These are phyloP conservation scores for Naganishia randhawae DNA, from an alignment of 768 basidiomycete species.

Conservation along the genomic window DNA sequence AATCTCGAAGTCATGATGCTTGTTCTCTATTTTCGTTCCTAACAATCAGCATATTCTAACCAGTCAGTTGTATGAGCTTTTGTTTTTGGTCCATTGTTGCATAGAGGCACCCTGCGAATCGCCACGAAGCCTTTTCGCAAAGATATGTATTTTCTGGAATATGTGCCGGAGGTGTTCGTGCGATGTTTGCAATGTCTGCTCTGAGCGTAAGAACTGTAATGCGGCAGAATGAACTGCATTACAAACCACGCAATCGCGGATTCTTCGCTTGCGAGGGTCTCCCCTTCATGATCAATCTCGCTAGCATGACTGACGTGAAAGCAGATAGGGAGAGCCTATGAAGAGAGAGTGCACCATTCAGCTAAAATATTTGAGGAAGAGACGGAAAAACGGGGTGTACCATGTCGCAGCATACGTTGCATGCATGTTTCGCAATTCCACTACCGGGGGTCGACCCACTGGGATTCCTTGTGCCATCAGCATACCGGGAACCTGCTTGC, in stretches of 20 bases:
- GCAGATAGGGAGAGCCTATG: slow-evolving; percentile 82
- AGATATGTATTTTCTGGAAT: too few species aligned
- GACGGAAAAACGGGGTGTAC: slow-evolving; percentile 54
- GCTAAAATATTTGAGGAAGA: too few species aligned
- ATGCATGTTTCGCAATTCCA: slow-evolving; percentile 90
- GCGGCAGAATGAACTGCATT: too few species aligned
- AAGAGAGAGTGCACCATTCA: neutral
- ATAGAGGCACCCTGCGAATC: neutral
- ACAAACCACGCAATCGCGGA: slow-evolving; percentile 8
- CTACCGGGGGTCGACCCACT: slow-evolving; percentile 72
- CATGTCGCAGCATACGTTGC: slow-evolving; percentile 92
- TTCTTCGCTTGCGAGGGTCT: slow-evolving; percentile 19
- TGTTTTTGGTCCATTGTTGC: neutral
- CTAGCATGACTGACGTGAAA: slow-evolving; percentile 71
- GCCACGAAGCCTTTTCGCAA: too few species aligned
- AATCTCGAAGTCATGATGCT: neutral
- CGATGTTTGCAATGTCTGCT: too few species aligned
- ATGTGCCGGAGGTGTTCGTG: too few species aligned
- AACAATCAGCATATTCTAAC: neutral
- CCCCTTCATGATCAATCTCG: slow-evolving; percentile 35
- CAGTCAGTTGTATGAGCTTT: neutral
- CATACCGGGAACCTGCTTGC: slow-evolving; percentile 52
- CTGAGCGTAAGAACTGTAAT: too few species aligned
- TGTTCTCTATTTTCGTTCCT: neutral
- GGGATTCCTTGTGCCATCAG: slow-evolving; percentile 66